These are phyloP conservation scores for Sphagnum tenellum DNA, from an alignment of 225 moss, liverwort and hornwort species.

Conservation along the genomic window DNA sequence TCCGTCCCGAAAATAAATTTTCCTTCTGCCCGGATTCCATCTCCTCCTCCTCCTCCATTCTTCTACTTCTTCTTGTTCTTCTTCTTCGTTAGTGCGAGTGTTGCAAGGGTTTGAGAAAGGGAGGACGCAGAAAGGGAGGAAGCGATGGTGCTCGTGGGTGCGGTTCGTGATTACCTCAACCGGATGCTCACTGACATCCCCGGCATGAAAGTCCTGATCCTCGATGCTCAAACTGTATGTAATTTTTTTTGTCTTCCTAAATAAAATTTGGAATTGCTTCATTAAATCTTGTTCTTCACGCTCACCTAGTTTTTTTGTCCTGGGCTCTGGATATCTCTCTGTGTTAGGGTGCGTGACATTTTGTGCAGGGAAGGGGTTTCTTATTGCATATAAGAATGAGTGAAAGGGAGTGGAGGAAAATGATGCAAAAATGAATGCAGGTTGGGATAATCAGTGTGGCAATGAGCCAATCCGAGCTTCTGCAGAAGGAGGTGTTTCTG, in stretches of 20 bases:
- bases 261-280: too few relatives aligned
- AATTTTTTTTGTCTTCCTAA: not conserved
- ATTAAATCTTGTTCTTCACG: too few relatives aligned
- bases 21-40: too few relatives aligned
- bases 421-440: slow-evolving; percentile 22
- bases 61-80: too few relatives aligned
- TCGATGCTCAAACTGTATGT: slow-evolving; percentile 80
- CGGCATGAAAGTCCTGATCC: slow-evolving; percentile 95
- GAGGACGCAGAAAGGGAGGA: too few relatives aligned
- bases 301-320: not conserved
- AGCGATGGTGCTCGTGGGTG: slow-evolving; percentile 80
- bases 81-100: too few relatives aligned
- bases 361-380: too few relatives aligned
- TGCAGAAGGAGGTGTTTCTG: slow-evolving; percentile 91
- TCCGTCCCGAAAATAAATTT: too few relatives aligned
- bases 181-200: slow-evolving; percentile 86
- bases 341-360: not conserved
- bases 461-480: slow-evolving; percentile 88
- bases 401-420: not conserved
- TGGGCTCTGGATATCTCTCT: not conserved
- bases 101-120: too few relatives aligned
- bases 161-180: slow-evolving; percentile 87
- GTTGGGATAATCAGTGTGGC: slow-evolving; percentile 92
- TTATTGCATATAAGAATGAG: too few relatives aligned
- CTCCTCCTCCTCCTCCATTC: too few relatives aligned